Base-by-base conservation (phyloP, 1,139 yeast species). In the Diutina neorugosa region DNA sequence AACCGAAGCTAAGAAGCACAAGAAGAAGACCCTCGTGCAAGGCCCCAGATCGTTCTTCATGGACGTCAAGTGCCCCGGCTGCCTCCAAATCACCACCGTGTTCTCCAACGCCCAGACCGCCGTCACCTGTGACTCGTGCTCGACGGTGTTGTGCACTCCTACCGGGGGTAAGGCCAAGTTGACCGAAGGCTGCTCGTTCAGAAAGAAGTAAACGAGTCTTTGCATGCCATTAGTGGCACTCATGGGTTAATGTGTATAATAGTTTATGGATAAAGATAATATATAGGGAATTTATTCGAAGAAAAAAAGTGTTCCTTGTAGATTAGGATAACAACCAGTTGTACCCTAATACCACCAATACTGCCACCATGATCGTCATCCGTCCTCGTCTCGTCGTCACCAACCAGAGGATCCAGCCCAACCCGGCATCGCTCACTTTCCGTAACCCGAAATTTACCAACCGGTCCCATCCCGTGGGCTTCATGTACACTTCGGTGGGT, bases 21-120 rank as follows among this genome's bases (percentile, higher is more conserved):
- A 93, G 82, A 84, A 91, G 73, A 93, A 93, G 89, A 84, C 87
- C 70, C 86, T 93, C 71, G 98, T 93, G 64, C 96, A 93, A 77
- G 75, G 86, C 62, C 98, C 98, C 78, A 88, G 98, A 82, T 91
- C 98, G 60, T 93, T 81, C 85, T 93, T 93, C 87, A 90, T 93
- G 96, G 98, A 93, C 71, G 98, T 93, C 67, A 91, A 91, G 79
- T 93, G 98, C 80, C 98, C 96, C 77, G 98, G 98, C 68, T 93
- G 98, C 80, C 83, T 93, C 74, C 86, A 86, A 84, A 93, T 93
- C 80, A 90, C 98, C 76, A 93, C 98, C 64, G 97, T 93, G 66
- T 93, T 93, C 86, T 91, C 98, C 64, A 98, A 93, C 79, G 98
- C 98, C 62, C 98, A 93, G 82, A 93, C 98, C 66, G 98, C 97